A percentile compares a stretch with the other conserved stretches of the same genome.
phyloP scores from a whole-genome alignment of 169 alveolate species.

The Eimeria falciformis region DNA sequence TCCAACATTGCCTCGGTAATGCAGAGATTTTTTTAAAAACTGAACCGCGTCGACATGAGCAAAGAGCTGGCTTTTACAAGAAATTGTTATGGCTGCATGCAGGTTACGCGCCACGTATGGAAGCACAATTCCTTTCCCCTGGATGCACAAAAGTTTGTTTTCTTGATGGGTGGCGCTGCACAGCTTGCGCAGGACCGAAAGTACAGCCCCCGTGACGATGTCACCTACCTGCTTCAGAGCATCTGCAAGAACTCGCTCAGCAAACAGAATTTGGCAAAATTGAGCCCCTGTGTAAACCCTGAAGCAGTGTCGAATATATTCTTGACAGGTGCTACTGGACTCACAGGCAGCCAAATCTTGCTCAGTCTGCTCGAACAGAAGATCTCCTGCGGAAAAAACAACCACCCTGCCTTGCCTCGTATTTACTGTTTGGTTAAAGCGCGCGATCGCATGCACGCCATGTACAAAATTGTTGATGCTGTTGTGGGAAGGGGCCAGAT shows the following conservation, averaged over 20 bases:
- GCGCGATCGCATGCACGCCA: conserved; percentile 73
- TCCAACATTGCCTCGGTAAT: too few relatives aligned
- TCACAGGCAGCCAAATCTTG: conserved; percentile 80
- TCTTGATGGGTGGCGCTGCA: conserved; percentile 65
- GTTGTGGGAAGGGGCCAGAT: conserved; percentile 64
- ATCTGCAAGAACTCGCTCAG: conserved; percentile 42
- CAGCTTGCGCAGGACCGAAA: conserved; percentile 66
- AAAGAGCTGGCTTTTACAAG: background rate
- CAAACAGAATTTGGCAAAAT: background rate
- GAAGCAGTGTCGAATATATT: conserved; percentile 58
- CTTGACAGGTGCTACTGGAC: conserved; percentile 84
- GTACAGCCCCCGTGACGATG: conserved; percentile 69
- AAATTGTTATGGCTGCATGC: too few relatives aligned
- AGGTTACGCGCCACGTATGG: conserved; percentile 71
- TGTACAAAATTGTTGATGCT: conserved; percentile 72
- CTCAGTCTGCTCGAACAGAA: conserved; percentile 59
- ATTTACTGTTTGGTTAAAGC: conserved; percentile 81
- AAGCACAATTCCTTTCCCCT: conserved; percentile 64
- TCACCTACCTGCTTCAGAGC: background rate
- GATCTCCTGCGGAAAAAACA: background rate
- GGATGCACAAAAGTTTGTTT: conserved; percentile 72
- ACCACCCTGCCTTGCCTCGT: conserved; percentile 7
- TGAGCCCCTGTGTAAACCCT: conserved; percentile 45
- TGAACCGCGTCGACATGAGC: background rate
- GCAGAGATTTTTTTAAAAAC: too few relatives aligned